Conservation (phyloP, 2,329 filamentous ascomycete species). For the Cordyceps pruinosa region DNA sequence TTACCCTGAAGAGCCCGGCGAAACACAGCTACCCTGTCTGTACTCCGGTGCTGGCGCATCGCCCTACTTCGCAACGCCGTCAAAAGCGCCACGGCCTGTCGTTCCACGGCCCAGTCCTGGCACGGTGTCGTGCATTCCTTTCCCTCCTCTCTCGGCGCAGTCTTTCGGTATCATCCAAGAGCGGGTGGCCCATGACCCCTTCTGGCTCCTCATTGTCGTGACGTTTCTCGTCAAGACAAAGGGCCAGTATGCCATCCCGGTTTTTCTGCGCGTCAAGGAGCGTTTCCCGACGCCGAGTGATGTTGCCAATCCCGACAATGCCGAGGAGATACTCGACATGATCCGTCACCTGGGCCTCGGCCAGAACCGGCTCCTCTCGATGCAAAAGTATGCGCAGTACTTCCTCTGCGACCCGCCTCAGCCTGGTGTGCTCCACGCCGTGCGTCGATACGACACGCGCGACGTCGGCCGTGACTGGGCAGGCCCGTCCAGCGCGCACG, state of each 20-base stretch:
- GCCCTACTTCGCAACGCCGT: slow-evolving; percentile 26
- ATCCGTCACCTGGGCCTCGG: slow-evolving; percentile 68
- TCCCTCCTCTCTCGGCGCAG: slow-evolving; percentile 57
- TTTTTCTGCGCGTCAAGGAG: slow-evolving; percentile 61
- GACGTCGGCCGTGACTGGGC: slow-evolving; percentile 21
- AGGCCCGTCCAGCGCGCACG: background rate
- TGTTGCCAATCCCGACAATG: slow-evolving; percentile 49
- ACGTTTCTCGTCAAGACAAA: slow-evolving; percentile 80
- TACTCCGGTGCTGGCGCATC: slow-evolving; percentile 16
- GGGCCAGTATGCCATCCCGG: slow-evolving; percentile 66
- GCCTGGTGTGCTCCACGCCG: slow-evolving; percentile 46
- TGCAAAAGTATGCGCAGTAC: slow-evolving; percentile 61
- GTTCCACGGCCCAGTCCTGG: slow-evolving; percentile 33
- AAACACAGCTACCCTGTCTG: background rate
- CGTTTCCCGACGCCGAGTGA: slow-evolving; percentile 59
- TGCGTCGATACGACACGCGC: slow-evolving; percentile 40
- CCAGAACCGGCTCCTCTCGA: slow-evolving; percentile 56
- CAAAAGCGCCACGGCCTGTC: slow-evolving; percentile 11
- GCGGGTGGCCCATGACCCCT: slow-evolving; percentile 65
- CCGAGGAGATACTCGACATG: slow-evolving; percentile 47
- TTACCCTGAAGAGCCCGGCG: background rate
- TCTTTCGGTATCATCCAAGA: slow-evolving; percentile 81
- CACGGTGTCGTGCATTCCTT: slow-evolving; percentile 50
- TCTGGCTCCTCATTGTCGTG: slow-evolving; percentile 72
- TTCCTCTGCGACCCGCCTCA: slow-evolving; percentile 62